Percentiles rank a stretch among this genome's conserved stretches.
phyloP scores from a whole-genome alignment of 495 filamentous ascomycete genomes.

The Aspergillus egyptiacus region DNA sequence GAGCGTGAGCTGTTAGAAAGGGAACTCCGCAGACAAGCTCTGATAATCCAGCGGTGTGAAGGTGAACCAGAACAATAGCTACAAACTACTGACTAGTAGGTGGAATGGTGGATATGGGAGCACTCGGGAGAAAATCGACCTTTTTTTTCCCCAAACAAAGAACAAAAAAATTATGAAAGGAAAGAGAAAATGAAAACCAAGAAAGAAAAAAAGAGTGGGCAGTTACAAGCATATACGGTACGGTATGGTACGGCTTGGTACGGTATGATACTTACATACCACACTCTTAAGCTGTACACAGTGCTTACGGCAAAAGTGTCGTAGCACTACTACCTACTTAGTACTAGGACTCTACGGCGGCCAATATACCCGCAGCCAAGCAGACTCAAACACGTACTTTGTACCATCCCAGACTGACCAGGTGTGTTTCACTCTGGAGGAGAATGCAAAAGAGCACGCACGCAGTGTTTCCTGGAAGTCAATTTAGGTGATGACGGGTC shows the following conservation, averaged over 20 bases:
- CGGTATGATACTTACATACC: background rate
- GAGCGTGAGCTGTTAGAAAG: conserved; percentile 5
- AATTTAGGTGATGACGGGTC: background rate
- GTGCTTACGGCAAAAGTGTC: background rate
- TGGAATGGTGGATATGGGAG: background rate
- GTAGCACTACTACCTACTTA: too few relatives aligned
- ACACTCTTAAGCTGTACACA: background rate
- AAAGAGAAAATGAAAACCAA: background rate
- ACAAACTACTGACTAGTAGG: background rate
- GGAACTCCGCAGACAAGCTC: conserved; percentile 1
- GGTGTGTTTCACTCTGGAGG: conserved; percentile 1
- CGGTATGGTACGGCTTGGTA: background rate
- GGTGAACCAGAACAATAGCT: background rate
- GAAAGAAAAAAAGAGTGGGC: conserved; percentile 1
- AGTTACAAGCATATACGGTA: background rate
- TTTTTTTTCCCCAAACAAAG: background rate
- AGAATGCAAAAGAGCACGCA: background rate
- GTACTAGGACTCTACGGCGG: conserved; percentile 1
- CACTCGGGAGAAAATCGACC: too few relatives aligned
- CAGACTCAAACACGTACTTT: conserved; percentile 9
- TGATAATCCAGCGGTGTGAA: conserved; percentile 9
- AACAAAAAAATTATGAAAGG: conserved; percentile 1
- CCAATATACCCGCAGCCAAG: background rate
- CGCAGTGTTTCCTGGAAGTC: background rate
- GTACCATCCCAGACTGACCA: background rate